Base-by-base conservation (phyloP, 306 rosid species). In the Rosa multiflora region DNA sequence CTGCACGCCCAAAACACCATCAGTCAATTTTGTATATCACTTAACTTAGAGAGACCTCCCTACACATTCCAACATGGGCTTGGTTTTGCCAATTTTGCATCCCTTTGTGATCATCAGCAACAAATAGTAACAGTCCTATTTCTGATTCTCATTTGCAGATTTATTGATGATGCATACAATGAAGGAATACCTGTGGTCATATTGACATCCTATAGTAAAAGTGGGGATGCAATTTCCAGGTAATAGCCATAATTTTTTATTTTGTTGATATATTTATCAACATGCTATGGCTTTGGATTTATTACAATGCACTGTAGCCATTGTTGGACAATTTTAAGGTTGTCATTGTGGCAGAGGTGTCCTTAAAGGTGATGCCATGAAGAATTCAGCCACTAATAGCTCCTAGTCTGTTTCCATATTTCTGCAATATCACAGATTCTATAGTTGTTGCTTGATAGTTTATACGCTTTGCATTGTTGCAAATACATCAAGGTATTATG, bases 131-230 rank as follows among this genome's bases (percentile, higher is more conserved):
- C 56, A 67, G 79, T 56, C 35, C 10, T 69, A 72, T 64, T 56
- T 83, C 62, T 43, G 40, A 47, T 88, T 73, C 69, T 67, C 74
- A 72, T 82, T 76, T 83, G 80, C 92, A 94, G 99, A 75, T 94
- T 94, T 87, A 86, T 94, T 70, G 97, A 94, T 76, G 86, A 86
- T 39, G 95, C 99, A 32, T 85, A 85, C 80, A 72, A 70, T 15
- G 95, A 86, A 76, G 93, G 92, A 70, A 83, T 92, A 81, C 97
- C 92, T 49, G 90, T 94, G 73, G 79, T 87, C 73, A 80, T 94
- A 82, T 78, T 92, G 77, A 91, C 97, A 12, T 89, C 97, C 82
- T 92, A 91, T 86, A 67, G 85, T 86, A 89, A 86, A 85, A 89
- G 81, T 49, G 91, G 95, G 59, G 94, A 92, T 83, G 53, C 72